Conservation (phyloP, 169 alveolate genomes). For the Plasmodium berghei region DNA sequence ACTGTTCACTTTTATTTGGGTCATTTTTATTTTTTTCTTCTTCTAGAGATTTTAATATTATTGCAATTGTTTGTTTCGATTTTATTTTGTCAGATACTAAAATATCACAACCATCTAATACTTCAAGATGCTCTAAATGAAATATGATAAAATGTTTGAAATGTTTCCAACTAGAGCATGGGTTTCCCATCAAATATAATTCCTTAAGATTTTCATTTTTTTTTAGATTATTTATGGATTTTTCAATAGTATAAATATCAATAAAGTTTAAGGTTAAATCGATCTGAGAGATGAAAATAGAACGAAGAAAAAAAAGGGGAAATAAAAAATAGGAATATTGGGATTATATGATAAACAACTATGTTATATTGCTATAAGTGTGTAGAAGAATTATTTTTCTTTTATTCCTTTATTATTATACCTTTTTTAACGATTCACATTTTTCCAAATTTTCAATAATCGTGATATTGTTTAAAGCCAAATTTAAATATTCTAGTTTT, state of each 20-base stretch:
- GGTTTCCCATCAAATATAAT: conserved; percentile 91
- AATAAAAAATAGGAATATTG: not conserved
- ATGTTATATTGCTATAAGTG: not conserved
- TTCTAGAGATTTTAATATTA: conserved; percentile 77
- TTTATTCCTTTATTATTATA: not conserved
- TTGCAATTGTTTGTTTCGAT: conserved; percentile 84
- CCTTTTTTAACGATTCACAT: conserved; percentile 89
- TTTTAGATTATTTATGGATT: conserved; percentile 82
- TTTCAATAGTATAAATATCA: conserved; percentile 85
- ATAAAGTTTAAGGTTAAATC: conserved; percentile 93
- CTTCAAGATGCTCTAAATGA: conserved; percentile 81
- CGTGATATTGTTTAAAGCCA: conserved; percentile 90
- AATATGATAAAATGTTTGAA: conserved; percentile 84
- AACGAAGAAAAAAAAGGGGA: not conserved
- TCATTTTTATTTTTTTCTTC: conserved; percentile 27
- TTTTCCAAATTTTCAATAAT: conserved; percentile 89
- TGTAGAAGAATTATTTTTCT: not conserved
- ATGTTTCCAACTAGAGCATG: conserved; percentile 88
- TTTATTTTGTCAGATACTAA: conserved; percentile 86
- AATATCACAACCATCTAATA: conserved; percentile 90
- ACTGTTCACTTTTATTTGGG: conserved; percentile 29
- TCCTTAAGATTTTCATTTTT: conserved; percentile 83
- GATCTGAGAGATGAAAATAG: conserved; percentile 75
- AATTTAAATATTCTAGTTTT: conserved; percentile 90
- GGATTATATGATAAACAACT: not conserved